Evolutionary conservation across 148 eudicot genomes (phyloP).

Genomic region (Pouteria glomerata): DNA sequence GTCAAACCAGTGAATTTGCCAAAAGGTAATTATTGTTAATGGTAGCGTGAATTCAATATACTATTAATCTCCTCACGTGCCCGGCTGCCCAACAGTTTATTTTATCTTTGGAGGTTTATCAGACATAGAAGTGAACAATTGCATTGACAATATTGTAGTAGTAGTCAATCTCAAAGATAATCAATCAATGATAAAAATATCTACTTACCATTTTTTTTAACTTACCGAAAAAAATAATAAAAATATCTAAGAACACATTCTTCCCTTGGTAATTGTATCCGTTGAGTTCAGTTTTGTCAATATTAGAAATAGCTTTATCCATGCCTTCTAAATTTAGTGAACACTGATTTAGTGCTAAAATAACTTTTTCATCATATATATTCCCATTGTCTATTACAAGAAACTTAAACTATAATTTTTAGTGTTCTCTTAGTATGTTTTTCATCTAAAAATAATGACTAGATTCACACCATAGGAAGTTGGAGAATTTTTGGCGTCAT

Average conservation of each 20-base stretch:
- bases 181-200: neutral
- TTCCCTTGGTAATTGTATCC: neutral
- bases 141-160: neutral
- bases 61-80: neutral
- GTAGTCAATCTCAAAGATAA: neutral
- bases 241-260: neutral
- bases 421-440: neutral
- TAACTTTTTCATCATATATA: neutral
- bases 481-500: neutral
- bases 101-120: neutral
- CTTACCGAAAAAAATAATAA: too few species aligned
- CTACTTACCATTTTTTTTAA: too few species aligned
- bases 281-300: neutral
- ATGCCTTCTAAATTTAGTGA: neutral
- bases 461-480: neutral
- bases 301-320: neutral
- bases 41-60: neutral
- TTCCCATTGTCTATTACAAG: neutral
- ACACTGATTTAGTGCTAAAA: neutral
- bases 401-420: neutral
- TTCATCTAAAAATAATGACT: neutral
- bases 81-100: neutral
- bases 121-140: neutral
- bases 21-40: slow-evolving; percentile 34
- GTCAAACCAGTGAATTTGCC: slow-evolving; percentile 90